These are phyloP conservation scores for Acacia confusa DNA, from an alignment of 306 rosid genomes.

Conservation along the genomic window DNA sequence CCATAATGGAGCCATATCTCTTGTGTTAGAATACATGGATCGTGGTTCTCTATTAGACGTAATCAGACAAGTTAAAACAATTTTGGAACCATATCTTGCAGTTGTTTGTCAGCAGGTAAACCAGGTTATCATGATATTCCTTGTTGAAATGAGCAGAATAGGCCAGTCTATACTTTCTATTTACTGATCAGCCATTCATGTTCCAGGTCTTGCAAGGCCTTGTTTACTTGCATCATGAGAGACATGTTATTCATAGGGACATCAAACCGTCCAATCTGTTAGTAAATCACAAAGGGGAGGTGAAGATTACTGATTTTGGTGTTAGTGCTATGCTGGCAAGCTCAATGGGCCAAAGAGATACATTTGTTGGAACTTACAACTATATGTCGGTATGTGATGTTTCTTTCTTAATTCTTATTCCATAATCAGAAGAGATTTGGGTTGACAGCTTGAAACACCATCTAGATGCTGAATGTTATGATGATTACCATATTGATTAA, in stretches of 20 bases:
- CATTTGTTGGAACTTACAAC: constrained; percentile 96
- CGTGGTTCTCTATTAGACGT: constrained; percentile 94
- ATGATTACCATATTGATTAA: constrained; percentile 27
- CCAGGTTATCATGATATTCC: constrained; percentile 6
- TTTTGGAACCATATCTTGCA: constrained; percentile 99
- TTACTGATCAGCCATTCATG: constrained; percentile 22
- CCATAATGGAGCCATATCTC: constrained; percentile 89
- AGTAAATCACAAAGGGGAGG: constrained; percentile 95
- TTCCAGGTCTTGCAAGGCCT: constrained; percentile 93
- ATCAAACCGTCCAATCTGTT: constrained; percentile 95
- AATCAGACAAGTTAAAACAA: constrained; percentile 83
- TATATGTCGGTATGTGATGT: constrained; percentile 95
- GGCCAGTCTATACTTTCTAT: constrained; percentile 10
- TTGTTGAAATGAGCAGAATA: constrained; percentile 20
- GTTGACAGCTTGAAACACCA: neutral
- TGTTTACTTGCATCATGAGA: constrained; percentile 89
- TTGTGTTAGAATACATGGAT: constrained; percentile 96
- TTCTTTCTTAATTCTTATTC: constrained; percentile 10
- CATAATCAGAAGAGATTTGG: constrained; percentile 8
- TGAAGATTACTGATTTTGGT: constrained; percentile 98
- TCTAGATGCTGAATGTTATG: constrained; percentile 6
- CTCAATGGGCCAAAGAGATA: constrained; percentile 96
- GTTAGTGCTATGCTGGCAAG: constrained; percentile 97
- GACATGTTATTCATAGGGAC: constrained; percentile 96
- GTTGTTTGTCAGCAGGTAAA: constrained; percentile 95